A percentile compares a stretch with the other conserved stretches of the same genome.
phyloP scores from a whole-genome alignment of 345 rosid genomes.

The Citrus cavaleriei region DNA sequence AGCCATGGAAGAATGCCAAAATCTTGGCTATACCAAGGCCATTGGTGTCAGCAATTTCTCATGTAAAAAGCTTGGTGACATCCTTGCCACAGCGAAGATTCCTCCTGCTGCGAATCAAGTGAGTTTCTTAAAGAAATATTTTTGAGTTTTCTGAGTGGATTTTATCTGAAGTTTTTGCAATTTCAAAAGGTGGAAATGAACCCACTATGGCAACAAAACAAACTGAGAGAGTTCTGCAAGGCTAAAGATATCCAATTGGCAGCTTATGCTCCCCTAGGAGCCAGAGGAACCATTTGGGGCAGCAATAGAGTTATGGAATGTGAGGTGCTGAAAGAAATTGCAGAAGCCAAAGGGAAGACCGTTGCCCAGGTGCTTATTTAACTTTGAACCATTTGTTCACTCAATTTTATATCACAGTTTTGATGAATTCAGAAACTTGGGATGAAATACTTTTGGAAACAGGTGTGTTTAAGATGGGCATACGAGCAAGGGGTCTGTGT shows the following conservation, averaged over 20 bases:
- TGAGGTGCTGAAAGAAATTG: conserved; percentile 61
- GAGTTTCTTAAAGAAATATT: background rate
- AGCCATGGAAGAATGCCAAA: conserved; percentile 75
- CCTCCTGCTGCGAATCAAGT: conserved; percentile 83
- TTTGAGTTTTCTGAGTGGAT: background rate
- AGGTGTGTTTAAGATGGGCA: conserved; percentile 68
- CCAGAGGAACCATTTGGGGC: conserved; percentile 63
- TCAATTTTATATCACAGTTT: background rate
- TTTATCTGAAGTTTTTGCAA: background rate
- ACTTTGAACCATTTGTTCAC: background rate
- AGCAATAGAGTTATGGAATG: conserved; percentile 59
- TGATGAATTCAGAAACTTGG: background rate
- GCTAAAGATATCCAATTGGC: conserved; percentile 45
- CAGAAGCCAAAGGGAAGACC: conserved; percentile 56
- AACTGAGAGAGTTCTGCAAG: conserved; percentile 56
- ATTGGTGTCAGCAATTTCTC: conserved; percentile 90
- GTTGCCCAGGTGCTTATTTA: conserved; percentile 61
- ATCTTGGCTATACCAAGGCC: conserved; percentile 58
- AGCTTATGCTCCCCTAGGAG: conserved; percentile 67
- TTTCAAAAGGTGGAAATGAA: conserved; percentile 69
- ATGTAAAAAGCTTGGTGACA: conserved; percentile 53
- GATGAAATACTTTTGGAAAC: background rate
- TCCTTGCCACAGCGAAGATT: conserved; percentile 60
- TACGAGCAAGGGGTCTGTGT: conserved; percentile 46
- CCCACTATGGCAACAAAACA: conserved; percentile 83